Evolutionary conservation across 108 stramenopile species (phyloP), one percentile per base, ranked within the genome.

Genomic region (Fistulifera pelliculosa): DNA sequence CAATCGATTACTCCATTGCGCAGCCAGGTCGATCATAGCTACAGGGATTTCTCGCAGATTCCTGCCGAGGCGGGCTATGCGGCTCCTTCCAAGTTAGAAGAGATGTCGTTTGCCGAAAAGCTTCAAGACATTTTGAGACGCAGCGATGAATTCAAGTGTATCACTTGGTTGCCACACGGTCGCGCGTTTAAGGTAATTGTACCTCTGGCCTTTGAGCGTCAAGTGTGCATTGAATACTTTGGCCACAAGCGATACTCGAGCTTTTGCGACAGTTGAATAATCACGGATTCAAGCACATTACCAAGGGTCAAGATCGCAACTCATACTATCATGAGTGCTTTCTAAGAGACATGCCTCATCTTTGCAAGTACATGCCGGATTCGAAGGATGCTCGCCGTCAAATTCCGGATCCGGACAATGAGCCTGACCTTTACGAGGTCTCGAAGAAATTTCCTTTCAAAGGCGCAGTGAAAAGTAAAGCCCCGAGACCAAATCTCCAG

Each of bases 201-300:
- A 40, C 72, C 77, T 11, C 19, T 27, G 7, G 26, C 38, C 41
- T 63, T 63, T 39, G 62, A 63, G 38, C n/a, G 31, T 21, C n/a
- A 54, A 16, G 45, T 63, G 6, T 52, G 49, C 25, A 11, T 4
- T 11, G 58, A 69, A 14, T 76, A 66, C 56, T 93, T 93, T 53
- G 76, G 79, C 38, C 92, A 89, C 51, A 75, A 81, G 24, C 83
- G 81, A 52, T 87, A 68, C 66, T 48, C 77, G 7, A 68, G 58
- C 52, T 87, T 92, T 70, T 81, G 24, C 66, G 90, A n/a, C 86
- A 91, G 66, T 69, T 91, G 38, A 86, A 85, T 40, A 62, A 85
- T 35, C 85, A 66, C 28, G 49, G 57, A 26, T 66, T 58, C 51
- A 58, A 58, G 49, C 56, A 66, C 40, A 24, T 66, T 22, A 52